phyloP scores from a whole-genome alignment of 1,284 basidiomycete genomes.

The Ustilago curta region DNA sequence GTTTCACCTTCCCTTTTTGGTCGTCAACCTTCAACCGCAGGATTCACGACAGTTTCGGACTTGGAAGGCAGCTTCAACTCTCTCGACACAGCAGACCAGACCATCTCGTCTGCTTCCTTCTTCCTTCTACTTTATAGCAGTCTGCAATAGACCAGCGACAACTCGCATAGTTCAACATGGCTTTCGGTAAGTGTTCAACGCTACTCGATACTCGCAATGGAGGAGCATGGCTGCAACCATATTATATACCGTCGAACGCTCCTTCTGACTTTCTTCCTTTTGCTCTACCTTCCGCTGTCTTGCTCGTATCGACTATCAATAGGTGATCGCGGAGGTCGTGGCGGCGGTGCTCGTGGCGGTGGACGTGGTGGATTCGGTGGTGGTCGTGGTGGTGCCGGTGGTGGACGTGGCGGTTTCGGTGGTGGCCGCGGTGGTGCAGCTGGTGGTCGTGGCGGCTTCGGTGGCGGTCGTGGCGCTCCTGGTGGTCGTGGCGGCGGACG shows the following conservation, averaged over 20 bases:
- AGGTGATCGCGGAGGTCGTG: conserved; percentile 65
- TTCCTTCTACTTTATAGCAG: conserved; percentile 4
- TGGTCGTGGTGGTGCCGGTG: conserved; percentile 72
- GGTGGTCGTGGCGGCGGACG: conserved; percentile 42
- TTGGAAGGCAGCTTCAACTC: conserved; percentile 3
- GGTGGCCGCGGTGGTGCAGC: conserved; percentile 71
- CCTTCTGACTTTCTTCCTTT: conserved; percentile 15
- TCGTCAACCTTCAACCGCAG: conserved; percentile 1
- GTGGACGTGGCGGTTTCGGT: conserved; percentile 68
- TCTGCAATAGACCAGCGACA: conserved; percentile 33
- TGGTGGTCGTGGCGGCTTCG: conserved; percentile 70
- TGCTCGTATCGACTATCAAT: neutral
- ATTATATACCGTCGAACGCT: neutral
- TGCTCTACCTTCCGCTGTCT: conserved; percentile 2
- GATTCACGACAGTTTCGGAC: conserved; percentile 1
- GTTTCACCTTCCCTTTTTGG: conserved; percentile 4
- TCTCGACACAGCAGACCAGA: conserved; percentile 16
- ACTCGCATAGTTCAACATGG: conserved; percentile 32
- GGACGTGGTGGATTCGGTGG: conserved; percentile 59
- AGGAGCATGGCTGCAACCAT: neutral
- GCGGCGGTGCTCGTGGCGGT: conserved; percentile 57
- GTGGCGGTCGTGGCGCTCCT: conserved; percentile 55
- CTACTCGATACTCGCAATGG: neutral
- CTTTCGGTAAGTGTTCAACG: conserved; percentile 40
- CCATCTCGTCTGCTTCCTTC: conserved; percentile 8